A percentile compares a stretch with the other conserved stretches of the same genome.
Conservation (phyloP, 1,284 basidiomycete genomes). For the Rhodotorula sp. region DNA sequence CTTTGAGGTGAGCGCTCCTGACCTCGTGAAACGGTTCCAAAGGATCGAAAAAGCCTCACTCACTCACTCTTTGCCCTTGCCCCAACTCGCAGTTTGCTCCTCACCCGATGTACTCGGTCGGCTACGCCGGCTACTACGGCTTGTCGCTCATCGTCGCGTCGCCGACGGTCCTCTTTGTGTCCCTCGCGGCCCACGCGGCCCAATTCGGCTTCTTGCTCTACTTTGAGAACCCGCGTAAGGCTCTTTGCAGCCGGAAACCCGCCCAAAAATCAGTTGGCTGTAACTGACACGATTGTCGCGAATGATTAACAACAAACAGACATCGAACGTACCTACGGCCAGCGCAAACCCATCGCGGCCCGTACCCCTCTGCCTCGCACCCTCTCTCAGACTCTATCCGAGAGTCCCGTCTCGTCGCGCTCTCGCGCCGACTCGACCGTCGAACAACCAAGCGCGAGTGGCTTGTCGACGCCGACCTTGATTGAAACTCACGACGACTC, state of each 20-base stretch:
- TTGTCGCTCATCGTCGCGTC: constrained; percentile 83
- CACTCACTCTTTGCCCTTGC: background rate
- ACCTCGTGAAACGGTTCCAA: too few relatives aligned
- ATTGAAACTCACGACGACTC: background rate
- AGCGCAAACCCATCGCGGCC: constrained; percentile 78
- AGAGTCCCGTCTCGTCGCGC: background rate
- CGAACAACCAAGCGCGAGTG: constrained; percentile 43
- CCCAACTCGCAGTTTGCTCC: constrained; percentile 49
- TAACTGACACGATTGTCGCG: too few relatives aligned
- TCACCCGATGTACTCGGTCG: constrained; percentile 75
- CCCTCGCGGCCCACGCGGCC: constrained; percentile 85
- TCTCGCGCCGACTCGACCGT: constrained; percentile 11
- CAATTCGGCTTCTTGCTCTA: constrained; percentile 96
- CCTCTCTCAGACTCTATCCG: background rate
- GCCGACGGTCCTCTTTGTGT: constrained; percentile 89
- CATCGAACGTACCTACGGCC: constrained; percentile 81
- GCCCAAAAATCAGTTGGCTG: background rate
- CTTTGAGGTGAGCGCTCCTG: constrained; percentile 69
- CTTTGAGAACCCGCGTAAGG: constrained; percentile 94
- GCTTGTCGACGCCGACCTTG: constrained; percentile 66
- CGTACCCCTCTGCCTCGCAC: constrained; percentile 52
- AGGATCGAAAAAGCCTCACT: too few relatives aligned
- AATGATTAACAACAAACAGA: constrained; percentile 55
- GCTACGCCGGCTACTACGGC: constrained; percentile 93
- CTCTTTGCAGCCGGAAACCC: constrained; percentile 12